Conservation (phyloP, 176 grass and related monocot genomes). For the Bolboschoenus planiculmis region DNA sequence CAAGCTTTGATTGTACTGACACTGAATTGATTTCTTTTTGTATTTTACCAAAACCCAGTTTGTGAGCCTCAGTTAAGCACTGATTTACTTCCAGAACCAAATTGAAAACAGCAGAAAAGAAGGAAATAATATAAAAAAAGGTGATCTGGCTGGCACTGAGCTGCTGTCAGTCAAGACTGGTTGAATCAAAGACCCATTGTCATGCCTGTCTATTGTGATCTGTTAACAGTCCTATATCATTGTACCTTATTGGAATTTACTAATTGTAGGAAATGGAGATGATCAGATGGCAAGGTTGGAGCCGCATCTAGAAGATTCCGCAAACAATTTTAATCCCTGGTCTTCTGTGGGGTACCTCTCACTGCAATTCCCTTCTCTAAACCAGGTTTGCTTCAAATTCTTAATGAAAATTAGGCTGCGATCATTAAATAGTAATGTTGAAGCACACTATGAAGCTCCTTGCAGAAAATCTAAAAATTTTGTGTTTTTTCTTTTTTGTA, state of each 20-base stretch:
- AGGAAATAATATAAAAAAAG: background rate
- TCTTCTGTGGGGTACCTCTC: conserved; percentile 24
- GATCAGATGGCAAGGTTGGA: conserved; percentile 5
- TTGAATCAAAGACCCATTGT: background rate
- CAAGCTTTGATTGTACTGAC: background rate
- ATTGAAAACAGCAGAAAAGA: background rate
- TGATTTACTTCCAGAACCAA: background rate
- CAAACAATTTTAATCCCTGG: conserved; percentile 24
- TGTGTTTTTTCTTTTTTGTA: background rate
- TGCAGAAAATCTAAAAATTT: background rate
- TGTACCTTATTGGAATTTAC: background rate
- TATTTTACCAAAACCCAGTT: background rate
- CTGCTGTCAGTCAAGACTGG: background rate
- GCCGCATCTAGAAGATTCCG: conserved; percentile 16
- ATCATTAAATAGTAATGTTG: background rate
- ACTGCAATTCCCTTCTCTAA: conserved; percentile 21
- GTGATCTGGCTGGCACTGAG: background rate
- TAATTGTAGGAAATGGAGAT: conserved; percentile 4
- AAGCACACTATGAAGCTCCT: background rate
- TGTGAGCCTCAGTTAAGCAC: background rate
- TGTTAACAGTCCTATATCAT: background rate
- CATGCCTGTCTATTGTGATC: background rate
- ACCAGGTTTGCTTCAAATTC: background rate
- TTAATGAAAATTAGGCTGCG: background rate
- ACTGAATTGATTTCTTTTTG: background rate